Evolutionary conservation across 192 early-diverging fungal genomes (phyloP).

Genomic region (Spinellus fusiger): DNA sequence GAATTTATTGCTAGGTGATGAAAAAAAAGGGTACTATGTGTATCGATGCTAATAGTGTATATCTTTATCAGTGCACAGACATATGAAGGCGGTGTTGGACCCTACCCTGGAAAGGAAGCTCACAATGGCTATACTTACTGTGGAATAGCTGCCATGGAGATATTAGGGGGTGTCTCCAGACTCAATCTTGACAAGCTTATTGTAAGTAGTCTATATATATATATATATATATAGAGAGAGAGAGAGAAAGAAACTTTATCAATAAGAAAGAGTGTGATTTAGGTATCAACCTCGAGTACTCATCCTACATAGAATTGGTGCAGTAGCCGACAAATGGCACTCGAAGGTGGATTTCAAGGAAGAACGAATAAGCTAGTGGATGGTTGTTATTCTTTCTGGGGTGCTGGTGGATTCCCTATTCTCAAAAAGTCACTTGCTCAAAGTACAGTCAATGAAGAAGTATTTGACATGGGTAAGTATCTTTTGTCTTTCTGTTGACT

Average conservation of each 20-base stretch:
- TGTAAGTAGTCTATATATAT: slow-evolving; percentile 27
- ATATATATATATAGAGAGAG: not conserved
- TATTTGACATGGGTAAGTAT: not conserved
- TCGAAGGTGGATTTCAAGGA: slow-evolving; percentile 96
- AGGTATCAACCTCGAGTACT: not conserved
- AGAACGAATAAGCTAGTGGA: slow-evolving; percentile 97
- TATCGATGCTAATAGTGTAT: not conserved
- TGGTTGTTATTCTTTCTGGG: slow-evolving; percentile 98
- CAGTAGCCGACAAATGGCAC: slow-evolving; percentile 68
- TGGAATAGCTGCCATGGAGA: slow-evolving; percentile 79
- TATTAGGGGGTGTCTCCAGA: slow-evolving; percentile 59
- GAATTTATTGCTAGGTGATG: slow-evolving; percentile 60
- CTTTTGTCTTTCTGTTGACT: not conserved
- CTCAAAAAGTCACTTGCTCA: slow-evolving; percentile 42
- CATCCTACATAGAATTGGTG: slow-evolving; percentile 57
- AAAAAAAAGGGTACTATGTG: not conserved
- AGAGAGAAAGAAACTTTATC: not conserved
- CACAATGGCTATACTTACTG: slow-evolving; percentile 97
- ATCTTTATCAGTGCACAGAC: slow-evolving; percentile 65
- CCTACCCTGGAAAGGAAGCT: slow-evolving; percentile 78
- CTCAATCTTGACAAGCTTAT: slow-evolving; percentile 58
- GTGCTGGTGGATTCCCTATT: slow-evolving; percentile 74
- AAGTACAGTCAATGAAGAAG: slow-evolving; percentile 6
- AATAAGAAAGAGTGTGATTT: not conserved
- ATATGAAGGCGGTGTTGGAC: slow-evolving; percentile 90